A percentile compares a stretch with the other conserved stretches of the same genome.
Conservation (phyloP, 2,329 filamentous ascomycete species). For the Leptographium radiaticola region DNA sequence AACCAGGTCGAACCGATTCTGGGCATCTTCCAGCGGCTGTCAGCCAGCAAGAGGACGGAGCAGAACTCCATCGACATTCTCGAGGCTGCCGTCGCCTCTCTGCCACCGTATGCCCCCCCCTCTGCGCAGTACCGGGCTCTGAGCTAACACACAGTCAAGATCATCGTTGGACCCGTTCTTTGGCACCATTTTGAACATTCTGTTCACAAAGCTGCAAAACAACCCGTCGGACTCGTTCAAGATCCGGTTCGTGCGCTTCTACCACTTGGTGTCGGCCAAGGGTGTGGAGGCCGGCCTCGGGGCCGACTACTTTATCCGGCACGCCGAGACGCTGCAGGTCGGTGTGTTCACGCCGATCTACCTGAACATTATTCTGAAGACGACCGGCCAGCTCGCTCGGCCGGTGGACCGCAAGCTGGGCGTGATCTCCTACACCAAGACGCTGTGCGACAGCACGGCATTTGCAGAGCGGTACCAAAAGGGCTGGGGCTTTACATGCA, state of each 20-base stretch:
- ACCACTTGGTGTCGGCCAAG: conserved; percentile 74
- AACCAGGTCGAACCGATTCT: conserved; percentile 79
- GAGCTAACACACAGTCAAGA: conserved; percentile 26
- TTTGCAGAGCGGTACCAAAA: conserved; percentile 75
- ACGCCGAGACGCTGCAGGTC: conserved; percentile 70
- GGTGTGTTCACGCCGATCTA: conserved; percentile 78
- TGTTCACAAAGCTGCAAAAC: conserved; percentile 66
- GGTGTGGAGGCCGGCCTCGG: conserved; percentile 67
- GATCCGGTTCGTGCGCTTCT: conserved; percentile 82
- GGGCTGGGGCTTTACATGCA: conserved; percentile 84
- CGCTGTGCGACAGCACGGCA: conserved; percentile 69
- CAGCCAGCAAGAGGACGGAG: conserved; percentile 73
- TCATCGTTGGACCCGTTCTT: conserved; percentile 62
- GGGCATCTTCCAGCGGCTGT: conserved; percentile 89
- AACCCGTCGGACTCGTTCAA: conserved; percentile 64
- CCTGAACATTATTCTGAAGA: conserved; percentile 71
- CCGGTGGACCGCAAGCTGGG: conserved; percentile 88
- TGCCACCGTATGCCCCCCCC: conserved; percentile 48
- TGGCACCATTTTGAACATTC: conserved; percentile 62
- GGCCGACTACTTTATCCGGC: conserved; percentile 78
- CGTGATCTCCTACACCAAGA: conserved; percentile 87
- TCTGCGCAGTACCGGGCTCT: neutral
- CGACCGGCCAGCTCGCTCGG: conserved; percentile 76
- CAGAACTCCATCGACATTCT: conserved; percentile 79
- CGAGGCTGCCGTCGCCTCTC: conserved; percentile 61